These are phyloP conservation scores for Trypanosoma boissoni DNA, from an alignment of 208 protist species.

Conservation along the genomic window DNA sequence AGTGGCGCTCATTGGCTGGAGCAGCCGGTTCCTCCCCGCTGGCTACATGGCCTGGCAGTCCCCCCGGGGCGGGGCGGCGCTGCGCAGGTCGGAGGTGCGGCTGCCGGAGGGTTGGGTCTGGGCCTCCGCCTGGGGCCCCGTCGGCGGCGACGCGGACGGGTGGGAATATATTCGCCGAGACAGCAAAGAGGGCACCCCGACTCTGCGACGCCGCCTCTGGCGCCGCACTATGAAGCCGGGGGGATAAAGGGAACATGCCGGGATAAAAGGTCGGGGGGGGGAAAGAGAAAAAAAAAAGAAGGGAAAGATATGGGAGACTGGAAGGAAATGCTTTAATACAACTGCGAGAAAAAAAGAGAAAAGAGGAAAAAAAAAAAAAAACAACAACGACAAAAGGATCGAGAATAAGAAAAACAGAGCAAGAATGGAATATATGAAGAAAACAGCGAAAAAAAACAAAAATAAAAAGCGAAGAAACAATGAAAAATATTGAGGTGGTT, in stretches of 20 bases:
- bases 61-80: constrained; percentile 39
- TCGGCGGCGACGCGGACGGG: constrained; percentile 15
- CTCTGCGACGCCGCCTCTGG: constrained; percentile 68
- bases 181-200: constrained; percentile 25
- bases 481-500: too few relatives aligned
- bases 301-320: too few relatives aligned
- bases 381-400: neutral
- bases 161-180: constrained; percentile 34
- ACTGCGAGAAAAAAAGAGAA: constrained; percentile 3
- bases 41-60: constrained; percentile 61
- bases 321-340: too few relatives aligned
- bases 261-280: too few relatives aligned
- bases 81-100: constrained; percentile 30
- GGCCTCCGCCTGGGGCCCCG: constrained; percentile 39
- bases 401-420: neutral
- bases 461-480: too few relatives aligned
- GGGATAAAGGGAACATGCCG: neutral
- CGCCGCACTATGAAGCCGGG: constrained; percentile 26
- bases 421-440: too few relatives aligned
- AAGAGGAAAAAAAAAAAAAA: constrained; percentile 4
- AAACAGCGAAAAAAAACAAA: too few relatives aligned
- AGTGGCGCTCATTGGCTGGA: constrained; percentile 52
- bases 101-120: constrained; percentile 57
- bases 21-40: constrained; percentile 37
- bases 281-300: too few relatives aligned